Evolutionary conservation across 1,284 basidiomycete genomes (phyloP), one percentile per base, ranked within the genome.

Genomic region (Sphagnurus paluster): DNA sequence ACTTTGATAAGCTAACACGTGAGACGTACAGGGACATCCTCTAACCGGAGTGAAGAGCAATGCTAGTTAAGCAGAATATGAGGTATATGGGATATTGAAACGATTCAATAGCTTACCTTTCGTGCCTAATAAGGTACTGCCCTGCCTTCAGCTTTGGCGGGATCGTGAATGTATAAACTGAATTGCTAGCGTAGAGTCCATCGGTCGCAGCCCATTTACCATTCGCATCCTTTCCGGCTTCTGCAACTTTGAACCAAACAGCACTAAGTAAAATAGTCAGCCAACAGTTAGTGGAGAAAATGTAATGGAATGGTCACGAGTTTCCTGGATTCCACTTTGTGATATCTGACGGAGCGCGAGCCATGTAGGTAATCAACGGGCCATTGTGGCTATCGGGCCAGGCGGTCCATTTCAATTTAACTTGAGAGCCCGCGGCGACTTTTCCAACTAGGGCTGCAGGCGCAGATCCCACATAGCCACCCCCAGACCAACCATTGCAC

Each of bases 361-460:
- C 71, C 59, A 76, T 65, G 55, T 76, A 77, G 3, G 73, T 77
- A 54, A 77, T 71, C 49, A 76, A 62, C 0, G 74, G 74, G 5
- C 74, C 68, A 34, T 63, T 58, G 50, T 72, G 75, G 46, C 66
- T 70, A 34, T 68, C 67, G 0, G 73, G 75, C 76, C 76, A 78
- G 3, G 69, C 64, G 0, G 75, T 77, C 75, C 75, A 77, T 56
- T 76, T 74, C 17, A 77, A 55, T 13, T 64, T 56, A 21, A 77
- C 58, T 21, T 64, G 52, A 8, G 68, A 65, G 2, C 75, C 76
- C 10, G 76, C 72, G 4, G 71, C 66, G 24, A 75, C 65, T 1
- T 70, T 72, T 2, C 67, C 76, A 45, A 60, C 63, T 25, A 76
- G 58, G 4, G 72, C 62, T 11, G 75, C 74, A 9, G 76, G 76